Evolutionary conservation across 345 rosid genomes (phyloP).

Genomic region (Heritiera littoralis): DNA sequence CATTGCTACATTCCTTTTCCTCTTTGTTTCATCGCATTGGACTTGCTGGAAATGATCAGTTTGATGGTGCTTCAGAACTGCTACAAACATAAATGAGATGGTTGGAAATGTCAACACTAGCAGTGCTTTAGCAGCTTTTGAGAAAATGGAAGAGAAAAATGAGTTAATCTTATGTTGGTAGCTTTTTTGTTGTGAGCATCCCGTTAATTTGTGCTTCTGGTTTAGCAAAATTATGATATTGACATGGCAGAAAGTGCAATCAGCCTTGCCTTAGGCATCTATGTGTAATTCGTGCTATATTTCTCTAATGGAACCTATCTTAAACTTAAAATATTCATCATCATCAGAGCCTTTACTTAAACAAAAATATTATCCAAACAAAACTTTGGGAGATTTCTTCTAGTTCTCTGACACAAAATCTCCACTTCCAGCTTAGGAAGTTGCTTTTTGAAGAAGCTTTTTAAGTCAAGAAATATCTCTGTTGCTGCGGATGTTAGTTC

Average conservation of each 20-base stretch:
- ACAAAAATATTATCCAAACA: not conserved
- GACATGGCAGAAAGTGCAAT: not conserved
- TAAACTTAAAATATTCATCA: not conserved
- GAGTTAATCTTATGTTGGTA: conserved; percentile 12
- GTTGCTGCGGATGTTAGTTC: not conserved
- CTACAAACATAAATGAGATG: conserved; percentile 81
- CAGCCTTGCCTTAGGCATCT: not conserved
- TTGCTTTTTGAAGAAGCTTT: not conserved
- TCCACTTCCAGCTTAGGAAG: not conserved
- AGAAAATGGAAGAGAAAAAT: conserved; percentile 93
- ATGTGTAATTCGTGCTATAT: not conserved
- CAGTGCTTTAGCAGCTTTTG: conserved; percentile 76
- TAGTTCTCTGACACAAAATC: not conserved
- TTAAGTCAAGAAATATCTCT: not conserved
- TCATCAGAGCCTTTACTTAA: no score
- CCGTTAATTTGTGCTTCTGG: not conserved
- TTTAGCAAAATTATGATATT: not conserved
- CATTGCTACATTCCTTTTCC: not conserved
- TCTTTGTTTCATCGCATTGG: not conserved
- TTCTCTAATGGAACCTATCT: not conserved
- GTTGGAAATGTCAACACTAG: conserved; percentile 73
- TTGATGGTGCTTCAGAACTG: conserved; percentile 48
- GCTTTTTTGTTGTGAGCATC: not conserved
- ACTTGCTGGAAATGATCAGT: conserved; percentile 11
- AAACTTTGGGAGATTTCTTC: not conserved